phyloP scores from a whole-genome alignment of 495 filamentous ascomycete genomes.

The Neurospora sp. region DNA sequence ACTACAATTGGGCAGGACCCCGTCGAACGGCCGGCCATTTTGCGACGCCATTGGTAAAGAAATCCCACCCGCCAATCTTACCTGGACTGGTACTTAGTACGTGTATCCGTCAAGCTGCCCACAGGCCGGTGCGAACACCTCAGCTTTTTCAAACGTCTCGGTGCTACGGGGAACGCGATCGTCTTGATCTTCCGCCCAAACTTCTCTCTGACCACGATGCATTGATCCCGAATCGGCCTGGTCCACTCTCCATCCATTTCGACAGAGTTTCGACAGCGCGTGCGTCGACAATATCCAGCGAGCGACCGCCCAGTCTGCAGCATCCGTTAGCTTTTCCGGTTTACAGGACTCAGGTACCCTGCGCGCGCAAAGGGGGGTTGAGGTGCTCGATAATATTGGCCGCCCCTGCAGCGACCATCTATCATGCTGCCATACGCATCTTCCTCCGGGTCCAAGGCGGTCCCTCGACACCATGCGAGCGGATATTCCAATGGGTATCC shows the following conservation, averaged over 20 bases:
- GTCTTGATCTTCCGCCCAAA: slow-evolving; percentile 2
- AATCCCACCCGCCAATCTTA: slow-evolving; percentile 17
- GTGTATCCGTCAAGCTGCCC: slow-evolving; percentile 4
- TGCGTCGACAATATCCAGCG: neutral
- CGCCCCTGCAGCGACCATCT: slow-evolving; percentile 4
- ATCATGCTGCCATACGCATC: slow-evolving; percentile 32
- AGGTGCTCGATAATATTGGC: slow-evolving; percentile 2
- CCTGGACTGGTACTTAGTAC: neutral
- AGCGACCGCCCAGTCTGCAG: neutral
- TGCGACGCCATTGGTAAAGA: slow-evolving; percentile 5
- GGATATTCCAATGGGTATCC: slow-evolving; percentile 73
- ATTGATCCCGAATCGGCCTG: slow-evolving; percentile 13
- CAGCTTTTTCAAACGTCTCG: slow-evolving; percentile 14
- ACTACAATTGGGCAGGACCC: neutral
- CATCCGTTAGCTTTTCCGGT: neutral
- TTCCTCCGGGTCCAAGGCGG: slow-evolving; percentile 41
- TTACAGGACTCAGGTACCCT: neutral
- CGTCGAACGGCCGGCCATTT: neutral
- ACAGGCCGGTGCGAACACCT: slow-evolving; percentile 23
- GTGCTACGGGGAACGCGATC: slow-evolving; percentile 15
- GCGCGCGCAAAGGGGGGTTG: neutral
- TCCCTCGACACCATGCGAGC: slow-evolving; percentile 47
- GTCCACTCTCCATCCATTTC: neutral
- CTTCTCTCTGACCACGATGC: slow-evolving; percentile 12
- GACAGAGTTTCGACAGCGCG: neutral